phyloP scores from a whole-genome alignment of 768 basidiomycete species.

The Coprinellus aureogranulatus region DNA sequence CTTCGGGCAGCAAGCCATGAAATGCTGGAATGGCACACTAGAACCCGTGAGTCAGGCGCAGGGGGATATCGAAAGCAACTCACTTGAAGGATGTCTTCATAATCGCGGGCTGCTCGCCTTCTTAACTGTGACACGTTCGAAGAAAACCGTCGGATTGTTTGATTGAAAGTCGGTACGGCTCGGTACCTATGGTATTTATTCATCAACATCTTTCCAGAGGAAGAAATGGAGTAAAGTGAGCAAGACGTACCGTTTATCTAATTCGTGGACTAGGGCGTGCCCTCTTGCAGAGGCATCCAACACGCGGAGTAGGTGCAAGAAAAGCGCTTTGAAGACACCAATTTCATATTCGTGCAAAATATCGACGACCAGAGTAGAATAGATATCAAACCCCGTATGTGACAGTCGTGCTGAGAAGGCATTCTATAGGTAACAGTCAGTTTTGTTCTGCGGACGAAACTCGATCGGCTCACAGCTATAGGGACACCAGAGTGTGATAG shows the following conservation, averaged over 20 bases:
- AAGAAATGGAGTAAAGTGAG: too few species aligned
- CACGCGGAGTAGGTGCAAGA: conserved; percentile 33
- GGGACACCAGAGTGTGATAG: background rate
- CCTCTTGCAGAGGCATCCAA: conserved; percentile 20
- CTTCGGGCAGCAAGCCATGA: conserved; percentile 29
- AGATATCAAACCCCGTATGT: conserved; percentile 20
- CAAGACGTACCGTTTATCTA: conserved; percentile 33
- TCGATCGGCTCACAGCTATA: too few species aligned
- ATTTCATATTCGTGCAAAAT: too few species aligned
- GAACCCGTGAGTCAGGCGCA: background rate
- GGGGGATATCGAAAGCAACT: background rate
- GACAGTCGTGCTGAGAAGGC: conserved; percentile 23
- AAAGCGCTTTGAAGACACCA: conserved; percentile 16
- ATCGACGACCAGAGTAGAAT: background rate
- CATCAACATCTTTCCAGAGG: too few species aligned
- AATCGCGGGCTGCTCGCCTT: conserved; percentile 32
- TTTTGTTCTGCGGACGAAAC: too few species aligned
- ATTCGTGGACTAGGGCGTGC: conserved; percentile 22
- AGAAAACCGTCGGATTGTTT: conserved; percentile 31
- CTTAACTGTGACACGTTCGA: conserved; percentile 28
- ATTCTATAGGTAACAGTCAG: conserved; percentile 20
- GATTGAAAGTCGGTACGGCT: conserved; percentile 22
- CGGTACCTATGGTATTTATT: conserved; percentile 22
- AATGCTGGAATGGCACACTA: conserved; percentile 38
- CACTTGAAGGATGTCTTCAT: conserved; percentile 38